Evolutionary conservation across 805 yeast species (phyloP), one percentile per base, ranked within the genome.

Genomic region (Blastobotrys chiropterorum): DNA sequence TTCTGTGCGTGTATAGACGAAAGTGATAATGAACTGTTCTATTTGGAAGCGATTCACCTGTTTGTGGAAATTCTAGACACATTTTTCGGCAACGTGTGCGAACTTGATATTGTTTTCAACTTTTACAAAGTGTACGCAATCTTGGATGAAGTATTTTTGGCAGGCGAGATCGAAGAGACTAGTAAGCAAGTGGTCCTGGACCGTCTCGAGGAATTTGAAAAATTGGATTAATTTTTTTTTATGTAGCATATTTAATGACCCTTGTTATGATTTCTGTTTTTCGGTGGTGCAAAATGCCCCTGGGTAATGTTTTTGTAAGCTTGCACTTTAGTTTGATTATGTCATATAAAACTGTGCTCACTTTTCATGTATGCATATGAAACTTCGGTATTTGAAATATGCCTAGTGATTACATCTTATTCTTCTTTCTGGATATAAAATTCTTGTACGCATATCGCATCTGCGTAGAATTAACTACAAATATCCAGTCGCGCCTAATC

Each of bases 121-220:
- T 92, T 92, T 68, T 83, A 84, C 73, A 88, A 85, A 66, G 83
- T 88, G 11, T 87, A 90, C 66, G 75, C 79, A 50, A 85, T 90
- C 6, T 66, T 94, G 53, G 97, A 94, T 66, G 97, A 90, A 67
- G 77, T 94, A 65, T 88, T 85, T 61, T 64, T 88, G 46, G 96
- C 90, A 11, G 99, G 99, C 11, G 97, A 94, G 66, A 74, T 90
- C 11, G 89, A 86, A 64, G 96, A 90, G 63, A 85, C 90, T 1
- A 85, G 88, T 57, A 88, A 86, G 65, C 75, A 76, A 21, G 76
- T 74, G 47, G 75, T 92, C 3, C 67, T 90, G 52, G 79, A 79
- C 17, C 68, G 96, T 53, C 69, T 92, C 41, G 77, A 78, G 53
- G 73, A 77, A 56, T 70, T 88, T 49, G 95, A 88, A 61, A 71